Base-by-base conservation (phyloP, 352 stramenopile genomes). In the Thalassiosira sp. region DNA sequence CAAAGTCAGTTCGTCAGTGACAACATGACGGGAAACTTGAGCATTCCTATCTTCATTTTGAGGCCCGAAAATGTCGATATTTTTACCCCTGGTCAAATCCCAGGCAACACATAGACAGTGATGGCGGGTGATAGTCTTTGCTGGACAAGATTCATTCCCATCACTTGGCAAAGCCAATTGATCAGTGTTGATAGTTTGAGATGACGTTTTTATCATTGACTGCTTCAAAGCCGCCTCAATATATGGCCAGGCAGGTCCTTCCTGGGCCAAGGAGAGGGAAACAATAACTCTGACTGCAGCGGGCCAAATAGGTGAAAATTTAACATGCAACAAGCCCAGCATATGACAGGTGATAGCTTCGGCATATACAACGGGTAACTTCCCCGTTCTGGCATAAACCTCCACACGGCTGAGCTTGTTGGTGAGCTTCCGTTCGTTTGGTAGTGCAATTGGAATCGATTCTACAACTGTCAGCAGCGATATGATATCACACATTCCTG, bases 241-340 rank as follows among this genome's bases (percentile, higher is more conserved):
- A 45, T 74, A 73, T 51, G 81, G 81, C 89, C 87, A 92, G 0
- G 59, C 65, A 10, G 65, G 33, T 48, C 42, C 61, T 42, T 88
- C 82, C 40, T 92, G 72, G 5, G 56, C 67, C n/a, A 65, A 51
- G 8, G 74, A 58, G 52, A 94, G 73, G 6, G 81, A 73, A 54
- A 82, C 70, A 48, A 92, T 62, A 5, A 85, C 80, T 67, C 75
- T 76, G 0, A 85, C 63, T 43, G 78, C 80, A 33, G 63, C 62
- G 58, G 62, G 68, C 89, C 89, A 94, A 15, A 92, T 43, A 1
- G 89, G 86, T 53, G 84, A 62, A 72, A 94, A 94, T 62, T 93
- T 94, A 0, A 93, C 57, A 65, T 91, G 67, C 16, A 93, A 79
- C 24, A 91, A 53, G 31, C 89, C 89, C 35, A 94, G 8, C 82